These are phyloP conservation scores for Blastosporella zonata DNA, from an alignment of 1,284 basidiomycete genomes.

Conservation along the genomic window DNA sequence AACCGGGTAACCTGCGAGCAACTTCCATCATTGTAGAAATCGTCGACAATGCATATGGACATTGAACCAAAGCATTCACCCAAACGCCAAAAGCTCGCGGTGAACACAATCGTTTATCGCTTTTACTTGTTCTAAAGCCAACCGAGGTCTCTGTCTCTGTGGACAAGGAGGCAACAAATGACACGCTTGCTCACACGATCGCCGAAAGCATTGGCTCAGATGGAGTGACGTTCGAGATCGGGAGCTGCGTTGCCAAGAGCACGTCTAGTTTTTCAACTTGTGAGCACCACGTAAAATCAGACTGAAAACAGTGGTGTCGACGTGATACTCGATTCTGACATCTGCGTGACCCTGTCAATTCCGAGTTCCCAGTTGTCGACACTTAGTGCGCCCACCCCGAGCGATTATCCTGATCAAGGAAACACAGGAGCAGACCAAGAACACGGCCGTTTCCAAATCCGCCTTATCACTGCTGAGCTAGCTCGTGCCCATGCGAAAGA, in stretches of 20 bases:
- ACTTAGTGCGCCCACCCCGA: not conserved
- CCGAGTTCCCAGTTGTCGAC: not conserved
- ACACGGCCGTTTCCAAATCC: conserved; percentile 14
- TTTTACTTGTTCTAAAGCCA: not conserved
- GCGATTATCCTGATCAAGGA: not conserved
- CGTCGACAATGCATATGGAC: too few species aligned
- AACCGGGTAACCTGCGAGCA: too few species aligned
- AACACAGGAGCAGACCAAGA: not conserved
- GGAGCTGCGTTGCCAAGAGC: conserved; percentile 23
- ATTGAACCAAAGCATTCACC: not conserved
- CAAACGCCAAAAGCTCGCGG: conserved; percentile 5
- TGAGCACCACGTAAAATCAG: not conserved
- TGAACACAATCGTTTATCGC: not conserved
- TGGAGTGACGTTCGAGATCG: conserved; percentile 19
- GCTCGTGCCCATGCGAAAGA: conserved; percentile 18
- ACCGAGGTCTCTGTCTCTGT: conserved; percentile 20
- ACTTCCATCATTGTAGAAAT: too few species aligned
- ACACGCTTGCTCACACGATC: conserved; percentile 17
- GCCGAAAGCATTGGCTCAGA: conserved; percentile 13
- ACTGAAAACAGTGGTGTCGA: conserved; percentile 6
- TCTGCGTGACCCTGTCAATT: conserved; percentile 3
- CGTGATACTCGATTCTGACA: conserved; percentile 4
- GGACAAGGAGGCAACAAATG: conserved; percentile 17
- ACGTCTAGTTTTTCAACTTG: conserved; percentile 3
- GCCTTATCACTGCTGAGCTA: conserved; percentile 20